Conservation (phyloP, 441 rosid species). For the Arabidopsis lyrata region DNA sequence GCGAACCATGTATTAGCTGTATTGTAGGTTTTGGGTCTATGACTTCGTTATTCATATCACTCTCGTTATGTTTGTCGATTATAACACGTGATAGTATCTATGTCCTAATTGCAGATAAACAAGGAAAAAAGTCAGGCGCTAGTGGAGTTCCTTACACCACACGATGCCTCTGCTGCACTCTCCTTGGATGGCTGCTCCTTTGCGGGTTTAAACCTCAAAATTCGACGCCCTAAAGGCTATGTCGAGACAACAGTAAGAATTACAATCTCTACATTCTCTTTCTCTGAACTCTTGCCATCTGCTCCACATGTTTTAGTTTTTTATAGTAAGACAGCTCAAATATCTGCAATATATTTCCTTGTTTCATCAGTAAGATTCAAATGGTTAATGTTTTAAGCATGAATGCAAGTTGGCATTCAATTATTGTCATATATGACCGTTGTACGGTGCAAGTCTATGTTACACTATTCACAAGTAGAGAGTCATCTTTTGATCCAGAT, state of each 20-base stretch:
- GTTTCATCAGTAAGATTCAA: conserved; percentile 29
- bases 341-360: conserved; percentile 19
- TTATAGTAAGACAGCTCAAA: conserved; percentile 2
- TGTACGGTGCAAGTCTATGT: conserved; percentile 12
- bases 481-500: conserved; percentile 28
- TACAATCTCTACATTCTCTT: conserved; percentile 37
- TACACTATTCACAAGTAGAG: conserved; percentile 16
- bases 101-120: conserved; percentile 65
- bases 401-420: not conserved
- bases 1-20: conserved; percentile 88
- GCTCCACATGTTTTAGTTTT: conserved; percentile 11
- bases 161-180: conserved; percentile 93
- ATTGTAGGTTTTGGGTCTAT: conserved; percentile 64
- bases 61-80: conserved; percentile 37
- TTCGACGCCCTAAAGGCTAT: conserved; percentile 89
- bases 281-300: conserved; percentile 31
- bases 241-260: conserved; percentile 82
- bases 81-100: conserved; percentile 29
- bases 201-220: conserved; percentile 68
- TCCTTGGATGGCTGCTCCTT: conserved; percentile 72
- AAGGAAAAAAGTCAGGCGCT: conserved; percentile 85
- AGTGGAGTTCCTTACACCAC: conserved; percentile 92
- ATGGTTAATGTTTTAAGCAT: conserved; percentile 3
- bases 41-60: conserved; percentile 32
- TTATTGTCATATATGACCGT: conserved; percentile 7